A percentile compares a stretch with the other conserved stretches of the same genome.
These are phyloP conservation scores for Trichoderma parareesei DNA, from an alignment of 495 filamentous ascomycete species.

Conservation along the genomic window DNA sequence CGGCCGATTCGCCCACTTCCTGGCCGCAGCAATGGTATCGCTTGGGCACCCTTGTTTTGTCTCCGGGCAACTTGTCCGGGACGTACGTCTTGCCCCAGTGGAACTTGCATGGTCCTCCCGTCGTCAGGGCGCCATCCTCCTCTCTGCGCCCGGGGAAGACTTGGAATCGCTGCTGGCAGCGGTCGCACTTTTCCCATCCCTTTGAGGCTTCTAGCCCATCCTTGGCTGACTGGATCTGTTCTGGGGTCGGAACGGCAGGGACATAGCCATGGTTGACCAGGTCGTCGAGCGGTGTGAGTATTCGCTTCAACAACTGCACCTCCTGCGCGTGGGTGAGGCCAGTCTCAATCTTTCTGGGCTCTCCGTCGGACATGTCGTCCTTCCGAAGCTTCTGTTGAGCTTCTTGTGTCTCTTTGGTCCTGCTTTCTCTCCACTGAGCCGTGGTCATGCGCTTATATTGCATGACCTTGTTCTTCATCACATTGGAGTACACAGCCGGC, in stretches of 20 bases:
- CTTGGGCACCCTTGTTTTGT: conserved; percentile 42
- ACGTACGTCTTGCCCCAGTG: conserved; percentile 61
- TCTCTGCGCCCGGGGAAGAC: conserved; percentile 80
- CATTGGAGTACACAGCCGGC: conserved; percentile 63
- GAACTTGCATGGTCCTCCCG: conserved; percentile 66
- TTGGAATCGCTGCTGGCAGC: conserved; percentile 79
- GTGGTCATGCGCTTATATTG: conserved; percentile 62
- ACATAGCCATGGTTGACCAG: conserved; percentile 70
- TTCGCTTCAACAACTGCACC: conserved; percentile 47
- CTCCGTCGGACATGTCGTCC: conserved; percentile 18
- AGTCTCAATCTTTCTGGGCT: conserved; percentile 49
- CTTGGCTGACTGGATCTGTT: conserved; percentile 53
- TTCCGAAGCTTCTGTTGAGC: conserved; percentile 13
- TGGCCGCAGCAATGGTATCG: conserved; percentile 73
- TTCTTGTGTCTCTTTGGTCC: conserved; percentile 26
- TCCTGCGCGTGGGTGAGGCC: conserved; percentile 62
- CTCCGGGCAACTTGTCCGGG: conserved; percentile 32
- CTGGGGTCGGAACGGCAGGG: conserved; percentile 48
- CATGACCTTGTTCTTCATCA: conserved; percentile 72
- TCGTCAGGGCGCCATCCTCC: conserved; percentile 70
- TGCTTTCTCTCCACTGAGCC: conserved; percentile 55
- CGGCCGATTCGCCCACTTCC: conserved; percentile 54
- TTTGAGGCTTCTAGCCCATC: conserved; percentile 55
- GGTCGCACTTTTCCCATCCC: conserved; percentile 82
- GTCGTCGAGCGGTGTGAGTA: conserved; percentile 51